Base-by-base conservation (phyloP, 2,329 filamentous ascomycete species). In the Xylariaceae sp. region DNA sequence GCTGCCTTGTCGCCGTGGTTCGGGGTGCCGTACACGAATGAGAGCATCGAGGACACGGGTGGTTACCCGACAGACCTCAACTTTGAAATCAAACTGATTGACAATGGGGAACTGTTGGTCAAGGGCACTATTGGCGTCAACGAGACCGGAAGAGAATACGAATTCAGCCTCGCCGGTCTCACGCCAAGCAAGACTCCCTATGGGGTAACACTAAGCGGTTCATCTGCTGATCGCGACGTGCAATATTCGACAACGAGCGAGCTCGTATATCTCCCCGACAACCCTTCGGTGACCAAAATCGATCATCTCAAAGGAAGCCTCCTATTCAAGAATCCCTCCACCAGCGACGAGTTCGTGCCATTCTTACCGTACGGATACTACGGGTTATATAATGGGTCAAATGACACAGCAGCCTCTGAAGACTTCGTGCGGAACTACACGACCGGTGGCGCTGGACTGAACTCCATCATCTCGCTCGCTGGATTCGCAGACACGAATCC, bases 351-450 rank as follows among this genome's bases (percentile, higher is more conserved):
- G 15, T 76, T 74, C 58, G 56, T 61, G 31, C 72, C 73, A 0
- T 58, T 75, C 42, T 55, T 78, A 27, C 70, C 74, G 12, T 77
- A 71, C 52, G 74, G 71, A 5, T 74, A 70, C 51, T 75, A 72
- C 53, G 66, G 72, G 1, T 60, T 66, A 1, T 74, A 73, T 49
- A 71, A 74, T 48, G 65, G 66, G 36, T 62, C 62, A 7, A 62
- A 60, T 44, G 52, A 51, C 36, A 56, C 58, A 14, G 46, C 54
- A 1, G 59, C 56, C 5, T 51, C 52, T 14, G 52, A 60, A 2
- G 61, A 48, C 11, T 76, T 75, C 53, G 68, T 76, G 32, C 64
- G 62, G 49, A 62, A 66, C 30, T 70, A 71, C 55, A 63, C 68
- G 43, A 66, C 63, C n/a, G 48, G 59, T 5, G 58, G 60, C 1